Percentiles rank a stretch among this genome's conserved stretches.
phyloP scores from a whole-genome alignment of 176 grass and related monocot genomes.

The Phragmites australis region DNA sequence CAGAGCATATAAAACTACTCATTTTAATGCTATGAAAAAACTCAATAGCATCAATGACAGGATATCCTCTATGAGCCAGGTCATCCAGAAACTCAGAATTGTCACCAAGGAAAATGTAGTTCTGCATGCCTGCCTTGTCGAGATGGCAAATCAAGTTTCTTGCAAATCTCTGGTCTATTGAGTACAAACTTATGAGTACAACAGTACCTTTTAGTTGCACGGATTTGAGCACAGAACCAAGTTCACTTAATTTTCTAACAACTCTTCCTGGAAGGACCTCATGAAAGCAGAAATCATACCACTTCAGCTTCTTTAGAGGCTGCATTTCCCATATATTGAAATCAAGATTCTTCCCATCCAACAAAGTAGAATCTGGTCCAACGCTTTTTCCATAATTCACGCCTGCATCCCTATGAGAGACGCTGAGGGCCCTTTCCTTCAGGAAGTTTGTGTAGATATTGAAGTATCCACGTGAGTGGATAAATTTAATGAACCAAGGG shows the following conservation, averaged over 20 bases:
- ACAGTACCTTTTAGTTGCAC: conserved; percentile 54
- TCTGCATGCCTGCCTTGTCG: conserved; percentile 61
- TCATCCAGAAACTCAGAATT: conserved; percentile 69
- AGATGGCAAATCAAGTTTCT: conserved; percentile 96
- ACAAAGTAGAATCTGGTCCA: conserved; percentile 89
- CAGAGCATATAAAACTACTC: conserved; percentile 31
- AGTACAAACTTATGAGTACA: conserved; percentile 70
- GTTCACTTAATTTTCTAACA: conserved; percentile 57
- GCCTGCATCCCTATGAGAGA: conserved; percentile 93
- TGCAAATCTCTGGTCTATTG: conserved; percentile 40
- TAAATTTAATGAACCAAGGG: conserved; percentile 98
- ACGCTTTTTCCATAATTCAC: conserved; percentile 84
- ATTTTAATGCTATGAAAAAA: conserved; percentile 48
- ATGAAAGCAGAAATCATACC: conserved; percentile 88
- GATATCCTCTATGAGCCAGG: conserved; percentile 85
- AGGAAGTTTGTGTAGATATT: conserved; percentile 95
- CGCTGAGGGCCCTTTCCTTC: conserved; percentile 78
- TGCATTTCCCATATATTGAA: conserved; percentile 69
- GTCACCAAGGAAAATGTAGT: conserved; percentile 67
- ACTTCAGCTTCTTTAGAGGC: conserved; percentile 58
- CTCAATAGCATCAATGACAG: conserved; percentile 58
- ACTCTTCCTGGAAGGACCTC: conserved; percentile 62
- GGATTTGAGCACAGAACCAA: conserved; percentile 64
- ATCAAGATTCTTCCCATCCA: conserved; percentile 66
- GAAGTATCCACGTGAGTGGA: conserved; percentile 84